phyloP scores from a whole-genome alignment of 768 basidiomycete genomes.

The Mycena crocata region DNA sequence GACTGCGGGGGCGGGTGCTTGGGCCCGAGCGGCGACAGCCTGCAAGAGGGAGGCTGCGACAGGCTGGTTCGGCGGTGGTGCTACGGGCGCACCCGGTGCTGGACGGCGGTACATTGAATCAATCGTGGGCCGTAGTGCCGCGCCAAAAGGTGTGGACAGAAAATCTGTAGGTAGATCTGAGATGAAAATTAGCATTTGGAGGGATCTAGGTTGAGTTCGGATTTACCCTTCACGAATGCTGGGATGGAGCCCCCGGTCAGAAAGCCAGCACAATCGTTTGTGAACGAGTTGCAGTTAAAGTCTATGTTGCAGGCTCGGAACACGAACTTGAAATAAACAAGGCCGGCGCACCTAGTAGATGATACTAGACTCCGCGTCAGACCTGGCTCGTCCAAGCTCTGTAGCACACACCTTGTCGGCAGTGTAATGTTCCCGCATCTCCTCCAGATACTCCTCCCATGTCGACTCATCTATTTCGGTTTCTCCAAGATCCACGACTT shows the following conservation, averaged over 20 bases:
- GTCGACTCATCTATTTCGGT: constrained; percentile 87
- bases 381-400: background rate
- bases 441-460: constrained; percentile 84
- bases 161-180: constrained; percentile 85
- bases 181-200: background rate
- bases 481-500: constrained; percentile 79
- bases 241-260: constrained; percentile 88
- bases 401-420: constrained; percentile 81
- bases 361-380: constrained; percentile 64
- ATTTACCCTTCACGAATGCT: constrained; percentile 80
- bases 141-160: constrained; percentile 90
- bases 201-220: background rate
- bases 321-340: background rate
- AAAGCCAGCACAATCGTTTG: constrained; percentile 88
- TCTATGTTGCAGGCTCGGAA: constrained; percentile 53
- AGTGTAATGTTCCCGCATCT: constrained; percentile 84
- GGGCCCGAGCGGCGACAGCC: constrained; percentile 65
- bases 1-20: constrained; percentile 38
- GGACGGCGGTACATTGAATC: constrained; percentile 87
- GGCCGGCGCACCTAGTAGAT: constrained; percentile 72
- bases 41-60: constrained; percentile 67
- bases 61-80: constrained; percentile 57
- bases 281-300: constrained; percentile 97
- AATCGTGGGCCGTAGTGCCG: constrained; percentile 88
- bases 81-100: constrained; percentile 50